Conservation (phyloP, 306 rosid genomes). For the Astragalus glycyphyllos region DNA sequence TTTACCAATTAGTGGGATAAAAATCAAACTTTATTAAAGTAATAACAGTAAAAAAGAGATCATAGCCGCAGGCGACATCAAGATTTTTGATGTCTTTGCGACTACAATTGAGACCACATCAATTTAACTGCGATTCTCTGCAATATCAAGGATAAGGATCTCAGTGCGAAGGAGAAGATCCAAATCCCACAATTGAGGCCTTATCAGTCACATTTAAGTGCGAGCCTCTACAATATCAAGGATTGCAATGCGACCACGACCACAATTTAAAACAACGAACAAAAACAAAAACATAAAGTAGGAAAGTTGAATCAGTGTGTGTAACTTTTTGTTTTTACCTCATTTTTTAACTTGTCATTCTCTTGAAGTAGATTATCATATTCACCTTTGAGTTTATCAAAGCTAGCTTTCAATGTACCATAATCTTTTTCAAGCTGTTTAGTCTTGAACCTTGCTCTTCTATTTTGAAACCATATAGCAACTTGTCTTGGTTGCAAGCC, state of each 20-base stretch:
- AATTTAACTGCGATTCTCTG: too few species aligned
- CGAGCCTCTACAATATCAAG: too few species aligned
- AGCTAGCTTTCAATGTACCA: slow-evolving; percentile 67
- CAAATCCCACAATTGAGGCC: too few species aligned
- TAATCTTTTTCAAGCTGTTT: slow-evolving; percentile 83
- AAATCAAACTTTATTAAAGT: slow-evolving; percentile 43
- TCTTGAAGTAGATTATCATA: slow-evolving; percentile 67
- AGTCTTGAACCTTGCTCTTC: slow-evolving; percentile 80
- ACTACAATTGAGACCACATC: too few species aligned
- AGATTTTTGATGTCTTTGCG: too few species aligned
- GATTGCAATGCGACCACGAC: too few species aligned
- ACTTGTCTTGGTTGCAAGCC: slow-evolving; percentile 94
- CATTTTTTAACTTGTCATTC: slow-evolving; percentile 58
- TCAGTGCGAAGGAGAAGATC: too few species aligned
- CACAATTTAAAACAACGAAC: too few species aligned
- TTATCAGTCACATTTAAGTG: too few species aligned
- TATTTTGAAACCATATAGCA: slow-evolving; percentile 94
- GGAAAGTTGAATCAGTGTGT: slow-evolving; percentile 31
- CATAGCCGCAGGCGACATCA: too few species aligned
- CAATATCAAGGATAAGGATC: too few species aligned
- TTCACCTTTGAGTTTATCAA: slow-evolving; percentile 62
- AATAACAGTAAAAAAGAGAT: neutral
- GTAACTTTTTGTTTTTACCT: slow-evolving; percentile 50
- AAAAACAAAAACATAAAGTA: slow-evolving; percentile 17
- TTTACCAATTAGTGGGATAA: slow-evolving; percentile 41